Evolutionary conservation across 1,139 yeast species (phyloP).

Genomic region (Blastobotrys capitulatus): DNA sequence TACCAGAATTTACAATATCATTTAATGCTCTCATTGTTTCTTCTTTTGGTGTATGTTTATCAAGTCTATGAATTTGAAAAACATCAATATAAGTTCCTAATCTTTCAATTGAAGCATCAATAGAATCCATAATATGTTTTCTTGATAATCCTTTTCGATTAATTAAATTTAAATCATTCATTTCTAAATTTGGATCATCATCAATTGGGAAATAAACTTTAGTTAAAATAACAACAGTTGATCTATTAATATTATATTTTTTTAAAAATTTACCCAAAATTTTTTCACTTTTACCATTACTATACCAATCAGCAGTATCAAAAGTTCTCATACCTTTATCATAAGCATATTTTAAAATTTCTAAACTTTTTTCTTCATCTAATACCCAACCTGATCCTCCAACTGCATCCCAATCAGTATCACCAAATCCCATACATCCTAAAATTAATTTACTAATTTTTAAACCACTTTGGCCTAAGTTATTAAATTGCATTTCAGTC

Average conservation of each 20-base stretch:
- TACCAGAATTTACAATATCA: conserved; percentile 45
- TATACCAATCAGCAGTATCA: conserved; percentile 45
- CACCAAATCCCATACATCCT: conserved; percentile 55
- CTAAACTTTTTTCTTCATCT: conserved; percentile 38
- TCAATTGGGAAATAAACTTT: conserved; percentile 27
- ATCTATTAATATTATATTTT: conserved; percentile 35
- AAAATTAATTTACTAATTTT: conserved; percentile 47
- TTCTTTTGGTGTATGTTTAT: conserved; percentile 40
- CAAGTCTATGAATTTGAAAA: conserved; percentile 65
- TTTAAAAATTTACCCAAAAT: conserved; percentile 38
- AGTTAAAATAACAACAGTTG: conserved; percentile 35
- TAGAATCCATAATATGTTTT: conserved; percentile 49
- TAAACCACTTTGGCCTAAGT: conserved; percentile 46
- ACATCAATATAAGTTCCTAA: conserved; percentile 69
- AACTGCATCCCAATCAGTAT: conserved; percentile 41
- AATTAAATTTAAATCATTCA: conserved; percentile 35
- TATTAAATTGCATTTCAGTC: conserved; percentile 13
- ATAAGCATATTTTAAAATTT: conserved; percentile 45
- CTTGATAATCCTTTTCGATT: conserved; percentile 41
- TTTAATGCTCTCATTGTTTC: conserved; percentile 53
- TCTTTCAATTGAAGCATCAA: conserved; percentile 45
- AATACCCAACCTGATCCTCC: conserved; percentile 49
- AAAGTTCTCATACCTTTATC: conserved; percentile 46
- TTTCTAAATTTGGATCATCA: conserved; percentile 32
- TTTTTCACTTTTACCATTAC: conserved; percentile 40